A percentile compares a stretch with the other conserved stretches of the same genome.
phyloP scores from a whole-genome alignment of 352 stramenopile species.

The Plasmopara muralis region DNA sequence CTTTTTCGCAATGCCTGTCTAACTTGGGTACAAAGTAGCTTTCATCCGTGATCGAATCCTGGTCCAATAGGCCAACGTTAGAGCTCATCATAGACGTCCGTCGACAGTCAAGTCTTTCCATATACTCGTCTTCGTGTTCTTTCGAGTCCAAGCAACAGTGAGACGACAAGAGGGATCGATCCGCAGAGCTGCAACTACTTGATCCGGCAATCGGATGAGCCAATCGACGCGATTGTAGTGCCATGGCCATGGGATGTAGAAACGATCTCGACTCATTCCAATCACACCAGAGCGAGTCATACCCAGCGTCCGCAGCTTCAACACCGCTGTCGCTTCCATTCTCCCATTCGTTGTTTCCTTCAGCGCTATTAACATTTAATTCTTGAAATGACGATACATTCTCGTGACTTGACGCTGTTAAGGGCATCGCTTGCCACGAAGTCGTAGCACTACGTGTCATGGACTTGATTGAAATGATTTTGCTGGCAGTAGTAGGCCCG shows the following conservation, averaged over 20 bases:
- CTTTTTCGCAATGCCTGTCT: constrained; percentile 30
- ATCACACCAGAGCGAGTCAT: constrained; percentile 11
- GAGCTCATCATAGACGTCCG: constrained; percentile 53
- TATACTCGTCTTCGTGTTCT: constrained; percentile 26
- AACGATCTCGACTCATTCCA: constrained; percentile 38
- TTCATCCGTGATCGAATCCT: constrained; percentile 33
- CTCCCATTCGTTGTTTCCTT: constrained; percentile 18
- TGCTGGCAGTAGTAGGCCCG: constrained; percentile 21
- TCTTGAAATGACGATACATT: constrained; percentile 14
- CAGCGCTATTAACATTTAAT: constrained; percentile 16
- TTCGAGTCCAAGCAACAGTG: constrained; percentile 14
- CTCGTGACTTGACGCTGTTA: constrained; percentile 8
- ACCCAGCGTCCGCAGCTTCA: constrained; percentile 10
- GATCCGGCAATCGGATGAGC: constrained; percentile 26
- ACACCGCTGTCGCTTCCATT: constrained; percentile 1
- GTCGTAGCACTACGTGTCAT: constrained; percentile 26
- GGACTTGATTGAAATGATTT: constrained; percentile 59
- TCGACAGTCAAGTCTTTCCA: constrained; percentile 21
- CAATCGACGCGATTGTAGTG: constrained; percentile 8
- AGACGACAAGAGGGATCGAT: constrained; percentile 15
- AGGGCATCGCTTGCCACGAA: constrained; percentile 16
- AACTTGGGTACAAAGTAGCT: constrained; percentile 38
- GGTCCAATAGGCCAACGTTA: constrained; percentile 40
- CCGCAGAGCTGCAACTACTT: constrained; percentile 39
- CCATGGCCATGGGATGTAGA: constrained; percentile 34